These are phyloP conservation scores for Arctostaphylos glauca DNA, from an alignment of 148 eudicot species.

Conservation along the genomic window DNA sequence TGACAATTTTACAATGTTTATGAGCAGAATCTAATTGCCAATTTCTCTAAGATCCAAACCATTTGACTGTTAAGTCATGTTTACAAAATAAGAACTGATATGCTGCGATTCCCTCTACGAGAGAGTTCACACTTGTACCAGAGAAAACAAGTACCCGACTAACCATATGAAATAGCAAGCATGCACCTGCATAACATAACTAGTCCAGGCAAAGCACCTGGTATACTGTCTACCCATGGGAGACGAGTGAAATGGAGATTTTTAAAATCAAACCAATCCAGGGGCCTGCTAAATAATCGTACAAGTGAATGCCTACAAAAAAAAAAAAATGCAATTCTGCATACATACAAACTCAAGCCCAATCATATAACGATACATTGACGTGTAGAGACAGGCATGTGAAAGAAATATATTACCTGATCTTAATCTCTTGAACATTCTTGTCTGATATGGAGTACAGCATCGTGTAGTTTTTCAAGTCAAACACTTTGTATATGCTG, in stretches of 20 bases:
- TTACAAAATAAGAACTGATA: background rate
- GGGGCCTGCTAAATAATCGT: background rate
- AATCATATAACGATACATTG: background rate
- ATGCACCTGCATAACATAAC: background rate
- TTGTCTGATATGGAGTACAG: constrained; percentile 89
- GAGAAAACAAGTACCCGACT: background rate
- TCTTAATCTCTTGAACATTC: constrained; percentile 95
- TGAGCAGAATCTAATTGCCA: background rate
- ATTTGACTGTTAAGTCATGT: background rate
- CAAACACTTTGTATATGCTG: constrained; percentile 90
- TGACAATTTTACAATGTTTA: too few relatives aligned
- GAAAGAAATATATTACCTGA: constrained; percentile 48
- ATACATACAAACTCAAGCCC: background rate
- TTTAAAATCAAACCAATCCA: background rate
- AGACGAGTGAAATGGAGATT: background rate
- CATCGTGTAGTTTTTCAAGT: constrained; percentile 90
- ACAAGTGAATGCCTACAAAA: background rate
- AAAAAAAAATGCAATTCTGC: background rate
- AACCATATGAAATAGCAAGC: background rate
- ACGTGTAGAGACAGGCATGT: background rate
- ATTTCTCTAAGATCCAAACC: background rate
- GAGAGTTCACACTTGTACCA: background rate
- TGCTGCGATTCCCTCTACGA: background rate
- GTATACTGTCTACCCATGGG: too few relatives aligned
- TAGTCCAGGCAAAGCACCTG: background rate